Conservation (phyloP, 2,329 filamentous ascomycete genomes). For the Colletotrichum cereale region DNA sequence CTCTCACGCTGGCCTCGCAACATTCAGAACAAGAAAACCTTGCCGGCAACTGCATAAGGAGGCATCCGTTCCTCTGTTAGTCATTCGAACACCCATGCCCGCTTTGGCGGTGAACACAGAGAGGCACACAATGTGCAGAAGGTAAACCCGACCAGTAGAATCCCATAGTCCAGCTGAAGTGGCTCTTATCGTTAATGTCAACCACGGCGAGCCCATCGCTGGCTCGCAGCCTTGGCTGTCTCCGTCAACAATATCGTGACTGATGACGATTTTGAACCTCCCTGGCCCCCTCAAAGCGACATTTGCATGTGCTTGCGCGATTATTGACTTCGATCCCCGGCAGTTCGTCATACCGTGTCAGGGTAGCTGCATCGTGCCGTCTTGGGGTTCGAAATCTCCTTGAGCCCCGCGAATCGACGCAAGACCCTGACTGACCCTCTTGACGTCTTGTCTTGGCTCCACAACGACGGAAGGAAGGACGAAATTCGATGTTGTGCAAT, state of each 20-base stretch:
- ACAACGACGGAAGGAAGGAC: not conserved
- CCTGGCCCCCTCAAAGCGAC: not conserved
- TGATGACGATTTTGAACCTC: constrained; percentile 26
- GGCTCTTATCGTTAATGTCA: not conserved
- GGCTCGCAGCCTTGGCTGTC: not conserved
- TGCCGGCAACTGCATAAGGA: constrained; percentile 12
- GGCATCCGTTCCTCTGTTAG: not conserved
- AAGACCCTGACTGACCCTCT: constrained; percentile 5
- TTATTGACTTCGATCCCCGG: not conserved
- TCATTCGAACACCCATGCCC: constrained; percentile 14
- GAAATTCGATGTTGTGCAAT: constrained; percentile 16
- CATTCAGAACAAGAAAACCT: not conserved
- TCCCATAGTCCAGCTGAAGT: not conserved
- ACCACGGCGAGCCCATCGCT: constrained; percentile 1
- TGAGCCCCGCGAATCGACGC: constrained; percentile 2
- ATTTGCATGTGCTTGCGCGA: constrained; percentile 8
- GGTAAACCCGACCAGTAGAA: constrained; percentile 1
- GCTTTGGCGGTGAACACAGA: constrained; percentile 30
- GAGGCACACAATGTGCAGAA: constrained; percentile 7
- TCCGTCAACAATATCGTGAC: not conserved
- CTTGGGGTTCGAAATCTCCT: not conserved
- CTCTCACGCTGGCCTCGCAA: constrained; percentile 5
- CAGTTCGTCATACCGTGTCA: constrained; percentile 1
- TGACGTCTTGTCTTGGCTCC: not conserved
- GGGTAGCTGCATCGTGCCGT: constrained; percentile 5